phyloP scores from a whole-genome alignment of 1,139 yeast genomes.

The Suhomyces taliae region DNA sequence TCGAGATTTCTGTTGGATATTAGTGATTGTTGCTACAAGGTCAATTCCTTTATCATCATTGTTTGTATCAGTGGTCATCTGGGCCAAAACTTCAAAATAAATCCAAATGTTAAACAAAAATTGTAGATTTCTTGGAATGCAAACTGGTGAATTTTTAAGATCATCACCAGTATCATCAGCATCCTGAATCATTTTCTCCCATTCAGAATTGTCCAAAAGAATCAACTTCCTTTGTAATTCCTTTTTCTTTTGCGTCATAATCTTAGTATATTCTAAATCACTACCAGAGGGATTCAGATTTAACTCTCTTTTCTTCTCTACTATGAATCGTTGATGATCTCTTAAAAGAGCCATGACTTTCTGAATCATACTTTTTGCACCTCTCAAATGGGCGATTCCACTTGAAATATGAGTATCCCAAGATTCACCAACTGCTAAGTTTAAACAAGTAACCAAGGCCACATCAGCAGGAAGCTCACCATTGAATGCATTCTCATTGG shows the following conservation, averaged over 20 bases:
- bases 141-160: constrained; percentile 9
- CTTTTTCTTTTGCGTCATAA: constrained; percentile 14
- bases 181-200: constrained; percentile 31
- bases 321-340: constrained; percentile 23
- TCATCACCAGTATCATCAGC: constrained; percentile 7
- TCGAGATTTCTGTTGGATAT: constrained; percentile 24
- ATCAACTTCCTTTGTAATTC: constrained; percentile 29
- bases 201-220: constrained; percentile 35
- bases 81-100: constrained; percentile 64
- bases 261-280: constrained; percentile 15
- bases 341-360: constrained; percentile 38
- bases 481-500: constrained; percentile 13
- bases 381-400: constrained; percentile 66
- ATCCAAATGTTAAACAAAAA: constrained; percentile 64
- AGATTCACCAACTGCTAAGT: constrained; percentile 62
- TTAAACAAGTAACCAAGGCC: constrained; percentile 63
- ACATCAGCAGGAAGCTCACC: constrained; percentile 58
- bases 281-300: constrained; percentile 12
- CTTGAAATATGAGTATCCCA: constrained; percentile 69
- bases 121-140: constrained; percentile 46
- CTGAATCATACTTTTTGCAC: constrained; percentile 63
- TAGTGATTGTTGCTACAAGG: constrained; percentile 42
- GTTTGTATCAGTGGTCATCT: constrained; percentile 55
- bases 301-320: constrained; percentile 15
- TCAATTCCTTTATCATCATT: constrained; percentile 48